Base-by-base conservation (phyloP, 73 alveolate species). In the Paramecium caudatum region DNA sequence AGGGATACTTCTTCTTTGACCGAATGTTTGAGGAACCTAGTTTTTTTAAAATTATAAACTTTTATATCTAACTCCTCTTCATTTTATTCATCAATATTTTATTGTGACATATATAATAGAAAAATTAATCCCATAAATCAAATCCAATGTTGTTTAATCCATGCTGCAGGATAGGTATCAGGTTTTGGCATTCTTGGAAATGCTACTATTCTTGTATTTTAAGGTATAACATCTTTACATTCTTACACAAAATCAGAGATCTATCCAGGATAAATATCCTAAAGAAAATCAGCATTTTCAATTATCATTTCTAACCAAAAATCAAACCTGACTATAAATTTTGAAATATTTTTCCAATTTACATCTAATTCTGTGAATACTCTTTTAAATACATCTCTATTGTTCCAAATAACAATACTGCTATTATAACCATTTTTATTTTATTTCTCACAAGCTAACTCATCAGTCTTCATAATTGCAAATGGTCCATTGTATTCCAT, bases 161-260 rank as follows among this genome's bases (percentile, higher is more conserved):
- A 93, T 19, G 83, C 95, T 13, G 95, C 83, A 27, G 85, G 85
- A 50, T 82, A 91, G 25, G 95, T 94, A 86, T 94, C 95, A 43
- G 98, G 98, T 78, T 95, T 95, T 7, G 98, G 98, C 41, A 86
- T 88, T 65, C 98, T 85, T 1, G 98, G 98, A 47, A 94, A 95
- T 16, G 95, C 91, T 10, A 95, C 94, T 34, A 95, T 90, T 37
- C 97, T 65, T 33, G 97, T 92, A 82, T 90, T 91, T 55, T 95
- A 90, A 47, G 98, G 98, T n/a, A 95, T 43, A 8, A 17, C 48
- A 3, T 94, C 92, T 74, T 93, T 86, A 46, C 97, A 93, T 32
- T 93, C 88, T 17, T 83, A 61, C 15, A 70, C 61, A 90, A 88
- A 94, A 82, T 94, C 97, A 15, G 80, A 47, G 16, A 94, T 82